phyloP scores from a whole-genome alignment of 179 eudicot genomes.

The Beta lomatogona region DNA sequence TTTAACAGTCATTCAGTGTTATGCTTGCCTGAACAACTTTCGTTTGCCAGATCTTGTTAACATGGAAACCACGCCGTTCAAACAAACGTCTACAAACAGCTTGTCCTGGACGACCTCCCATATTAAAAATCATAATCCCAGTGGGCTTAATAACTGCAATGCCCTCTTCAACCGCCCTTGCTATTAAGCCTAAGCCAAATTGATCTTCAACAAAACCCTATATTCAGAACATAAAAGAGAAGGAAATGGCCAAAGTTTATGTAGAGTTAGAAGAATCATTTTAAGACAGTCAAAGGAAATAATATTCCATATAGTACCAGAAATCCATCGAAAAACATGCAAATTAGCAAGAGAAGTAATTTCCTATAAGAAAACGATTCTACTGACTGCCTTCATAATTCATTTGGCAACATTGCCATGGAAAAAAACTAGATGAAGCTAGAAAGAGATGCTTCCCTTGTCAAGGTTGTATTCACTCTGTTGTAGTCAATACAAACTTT shows the following conservation, averaged over 20 bases:
- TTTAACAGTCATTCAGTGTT: not conserved
- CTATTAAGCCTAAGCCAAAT: constrained; percentile 94
- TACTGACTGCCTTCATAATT: not conserved
- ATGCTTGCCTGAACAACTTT: constrained; percentile 81
- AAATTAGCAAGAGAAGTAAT: not conserved
- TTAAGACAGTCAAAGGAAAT: constrained; percentile 1
- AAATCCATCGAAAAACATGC: not conserved
- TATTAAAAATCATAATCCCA: constrained; percentile 93
- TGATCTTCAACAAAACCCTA: constrained; percentile 99
- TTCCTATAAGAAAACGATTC: not conserved
- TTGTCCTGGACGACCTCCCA: constrained; percentile 99
- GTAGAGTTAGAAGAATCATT: not conserved
- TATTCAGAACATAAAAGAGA: constrained; percentile 9
- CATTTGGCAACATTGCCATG: not conserved
- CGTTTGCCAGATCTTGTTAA: constrained; percentile 95
- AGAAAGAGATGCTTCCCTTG: not conserved
- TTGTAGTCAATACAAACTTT: not conserved
- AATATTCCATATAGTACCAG: not conserved
- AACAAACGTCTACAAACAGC: constrained; percentile 94
- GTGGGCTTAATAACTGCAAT: constrained; percentile 90
- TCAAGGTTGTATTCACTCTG: not conserved
- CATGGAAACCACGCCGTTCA: constrained; percentile 91
- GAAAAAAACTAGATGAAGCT: not conserved
- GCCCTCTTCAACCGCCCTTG: constrained; percentile 98
- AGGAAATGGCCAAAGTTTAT: not conserved